phyloP scores from a whole-genome alignment of 192 early-diverging fungal genomes.

The Backusella australiensis region DNA sequence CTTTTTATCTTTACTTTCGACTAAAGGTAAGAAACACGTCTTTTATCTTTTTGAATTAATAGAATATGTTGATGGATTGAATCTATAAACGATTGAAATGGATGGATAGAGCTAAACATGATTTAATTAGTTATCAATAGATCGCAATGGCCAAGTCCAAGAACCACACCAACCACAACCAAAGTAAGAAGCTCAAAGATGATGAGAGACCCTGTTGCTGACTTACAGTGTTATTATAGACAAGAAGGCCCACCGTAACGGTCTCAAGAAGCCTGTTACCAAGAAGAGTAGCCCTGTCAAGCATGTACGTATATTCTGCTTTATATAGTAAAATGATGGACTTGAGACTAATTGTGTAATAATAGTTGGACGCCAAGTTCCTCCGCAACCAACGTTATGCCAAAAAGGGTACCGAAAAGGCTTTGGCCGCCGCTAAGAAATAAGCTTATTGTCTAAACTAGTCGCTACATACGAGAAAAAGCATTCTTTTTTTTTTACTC shows the following conservation, averaged over 20 bases:
- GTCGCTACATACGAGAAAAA: neutral
- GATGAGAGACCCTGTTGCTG: neutral
- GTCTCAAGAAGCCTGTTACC: slow-evolving; percentile 96
- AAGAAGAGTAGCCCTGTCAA: slow-evolving; percentile 89
- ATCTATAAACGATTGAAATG: neutral
- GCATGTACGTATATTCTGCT: slow-evolving; percentile 58
- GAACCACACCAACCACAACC: slow-evolving; percentile 99
- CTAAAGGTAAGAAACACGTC: neutral
- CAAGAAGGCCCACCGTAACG: slow-evolving; percentile 99
- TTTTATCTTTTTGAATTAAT: neutral
- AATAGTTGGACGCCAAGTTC: slow-evolving; percentile 77
- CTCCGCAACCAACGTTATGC: slow-evolving; percentile 97
- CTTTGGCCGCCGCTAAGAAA: slow-evolving; percentile 35
- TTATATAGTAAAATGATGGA: neutral
- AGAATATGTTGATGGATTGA: neutral
- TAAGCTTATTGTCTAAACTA: neutral
- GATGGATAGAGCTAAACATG: neutral
- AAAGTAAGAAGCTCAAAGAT: slow-evolving; percentile 59
- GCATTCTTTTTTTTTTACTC: neutral
- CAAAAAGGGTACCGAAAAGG: slow-evolving; percentile 69
- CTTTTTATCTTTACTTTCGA: slow-evolving; percentile 10
- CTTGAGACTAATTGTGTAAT: slow-evolving; percentile 32
- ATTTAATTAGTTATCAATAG: neutral
- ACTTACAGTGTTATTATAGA: slow-evolving; percentile 26
- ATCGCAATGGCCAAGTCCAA: slow-evolving; percentile 83